Base-by-base conservation (phyloP, 1,139 yeast genomes). In the Nakaseomyces bracarensis region DNA sequence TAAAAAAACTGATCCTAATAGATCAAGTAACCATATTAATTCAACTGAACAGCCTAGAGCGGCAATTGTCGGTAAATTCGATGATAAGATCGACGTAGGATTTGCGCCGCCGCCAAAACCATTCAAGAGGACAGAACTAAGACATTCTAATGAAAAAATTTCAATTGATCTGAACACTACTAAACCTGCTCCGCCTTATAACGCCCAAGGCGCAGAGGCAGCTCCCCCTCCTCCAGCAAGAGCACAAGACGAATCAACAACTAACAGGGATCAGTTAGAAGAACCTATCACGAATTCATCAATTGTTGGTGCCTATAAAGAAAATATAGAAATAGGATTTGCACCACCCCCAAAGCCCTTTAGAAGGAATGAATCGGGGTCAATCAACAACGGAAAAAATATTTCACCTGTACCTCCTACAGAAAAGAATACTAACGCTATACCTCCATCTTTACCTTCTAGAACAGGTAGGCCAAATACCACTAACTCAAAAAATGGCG, bases 51-150 rank as follows among this genome's bases (percentile, higher is more conserved):
- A 27, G 4, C 31, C 39, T n/a, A 42, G 22, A 14, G 22, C 44
- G 4, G 41, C 25, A 5, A 40, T 46, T 13, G 21, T 34, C 4
- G 47, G 49, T 2, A 26, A 34, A 19, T 46, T 42, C 19, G 42
- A 45, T 26, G 42, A 44, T 31, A 25, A 38, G 2, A 34, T 38
- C 4, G 38, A 39, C 19, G 44, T 41, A 6, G 40, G 22, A 3
- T 46, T 27, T 31, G 43, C 47, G 2, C 49, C 49, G 9, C 46
- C 47, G 4, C 47, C 47, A 16, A 40, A 40, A 36, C 47, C 47
- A 23, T 44, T 42, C 29, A 44, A 44, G 27, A 31, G 36, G 20
- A 26, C 30, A 11, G 38, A 25, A 14, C 29, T 10, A 4, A 7
- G n/a, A 25, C n/a, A 11, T 4, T 18, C 30, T 2, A 10, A 2